Evolutionary conservation across 805 yeast genomes (phyloP), one percentile per base, ranked within the genome.

Genomic region (Ogataea pignaliae): DNA sequence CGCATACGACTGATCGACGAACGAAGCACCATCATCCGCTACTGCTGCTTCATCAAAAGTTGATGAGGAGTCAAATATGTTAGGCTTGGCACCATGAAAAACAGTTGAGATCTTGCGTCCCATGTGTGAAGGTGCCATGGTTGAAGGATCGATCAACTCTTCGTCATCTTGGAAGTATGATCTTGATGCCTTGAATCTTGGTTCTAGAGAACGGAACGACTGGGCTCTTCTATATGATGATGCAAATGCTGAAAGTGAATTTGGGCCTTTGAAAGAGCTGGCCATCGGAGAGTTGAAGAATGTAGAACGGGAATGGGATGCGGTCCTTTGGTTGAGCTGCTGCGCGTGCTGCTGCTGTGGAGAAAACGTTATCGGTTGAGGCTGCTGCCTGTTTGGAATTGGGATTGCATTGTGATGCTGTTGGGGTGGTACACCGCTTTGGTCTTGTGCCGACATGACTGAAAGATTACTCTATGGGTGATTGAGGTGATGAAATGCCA

Each of bases 151-250:
- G 51, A 76, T 78, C 12, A 80, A 61, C 57, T 81, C 87, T 57
- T 85, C 90, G 47, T 70, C 75, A 54, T 70, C 78, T 55, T 60
- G 71, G 59, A 86, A 83, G 50, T 75, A 86, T 0, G 89, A 81
- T 52, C 95, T 67, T 29, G 74, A 66, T 8, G 79, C 76, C 54
- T 72, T 77, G 52, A 85, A 79, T 31, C 75, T 70, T 26, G 74
- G 72, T 52, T 76, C 82, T 28, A 75, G 54, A 11, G 79, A 75
- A 39, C 75, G 71, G 60, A 73, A 76, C 3, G 88, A 78, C 60
- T 86, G 91, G 1, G 95, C 93, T 59, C 96, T 74, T 34, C 80
- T 76, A 57, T 75, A 79, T 0, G 95, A 87, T 12, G 86, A 78
- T 1, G 95, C 95, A 65, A 88, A 88, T 43, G 85, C 79, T 45